Evolutionary conservation across 2,329 filamentous ascomycete genomes (phyloP).

Genomic region (Fusarium clavum): DNA sequence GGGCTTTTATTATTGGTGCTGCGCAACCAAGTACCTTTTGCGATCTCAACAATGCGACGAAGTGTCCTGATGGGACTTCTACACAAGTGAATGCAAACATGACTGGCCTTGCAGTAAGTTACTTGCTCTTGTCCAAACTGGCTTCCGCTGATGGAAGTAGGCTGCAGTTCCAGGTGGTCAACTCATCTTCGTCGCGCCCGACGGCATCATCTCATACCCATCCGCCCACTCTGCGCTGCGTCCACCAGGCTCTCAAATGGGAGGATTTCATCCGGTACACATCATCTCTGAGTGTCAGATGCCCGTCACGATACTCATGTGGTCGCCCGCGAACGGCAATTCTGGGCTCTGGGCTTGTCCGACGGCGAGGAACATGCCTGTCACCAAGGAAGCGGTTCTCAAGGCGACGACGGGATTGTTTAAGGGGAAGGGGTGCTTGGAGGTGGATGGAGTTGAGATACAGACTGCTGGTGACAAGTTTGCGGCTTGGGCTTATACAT

Average conservation of each 20-base stretch:
- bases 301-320: slow-evolving; percentile 42
- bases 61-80: slow-evolving; percentile 45
- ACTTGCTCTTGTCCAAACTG: accelerated
- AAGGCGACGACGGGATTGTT: slow-evolving; percentile 46
- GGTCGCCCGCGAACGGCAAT: slow-evolving; percentile 36
- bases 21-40: slow-evolving; percentile 45
- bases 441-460: slow-evolving; percentile 50
- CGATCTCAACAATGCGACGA: slow-evolving; percentile 24
- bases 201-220: slow-evolving; percentile 68
- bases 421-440: slow-evolving; percentile 46
- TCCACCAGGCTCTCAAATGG: slow-evolving; percentile 62
- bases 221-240: slow-evolving; percentile 64
- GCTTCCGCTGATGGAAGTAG: slow-evolving; percentile 26
- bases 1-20: slow-evolving; percentile 47
- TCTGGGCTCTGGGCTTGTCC: slow-evolving; percentile 48
- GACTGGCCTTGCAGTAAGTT: slow-evolving; percentile 45
- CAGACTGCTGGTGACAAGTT: slow-evolving; percentile 39
- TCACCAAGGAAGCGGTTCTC: slow-evolving; percentile 38
- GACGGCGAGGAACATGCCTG: slow-evolving; percentile 14
- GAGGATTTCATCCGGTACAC: slow-evolving; percentile 58
- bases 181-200: slow-evolving; percentile 65
- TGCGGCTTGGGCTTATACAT: slow-evolving; percentile 57
- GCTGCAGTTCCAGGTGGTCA: slow-evolving; percentile 73
- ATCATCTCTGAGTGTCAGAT: slow-evolving; percentile 42
- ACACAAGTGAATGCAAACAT: slow-evolving; percentile 48